phyloP scores from a whole-genome alignment of 2,329 filamentous ascomycete genomes.

The Colletotrichum horii region DNA sequence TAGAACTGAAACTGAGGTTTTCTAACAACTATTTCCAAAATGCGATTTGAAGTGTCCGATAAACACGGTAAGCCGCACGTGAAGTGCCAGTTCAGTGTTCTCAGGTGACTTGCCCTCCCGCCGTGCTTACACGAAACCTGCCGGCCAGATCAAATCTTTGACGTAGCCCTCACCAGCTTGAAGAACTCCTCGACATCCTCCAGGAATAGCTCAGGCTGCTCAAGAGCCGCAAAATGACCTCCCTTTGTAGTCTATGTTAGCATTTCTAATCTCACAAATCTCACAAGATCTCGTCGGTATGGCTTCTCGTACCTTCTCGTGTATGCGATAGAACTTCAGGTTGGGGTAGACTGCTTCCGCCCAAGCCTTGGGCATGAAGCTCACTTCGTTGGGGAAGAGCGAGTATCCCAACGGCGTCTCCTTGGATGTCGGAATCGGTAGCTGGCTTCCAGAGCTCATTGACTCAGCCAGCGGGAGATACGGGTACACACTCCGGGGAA shows the following conservation, averaged over 20 bases:
- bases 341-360: conserved; percentile 26
- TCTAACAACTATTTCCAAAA: too few relatives aligned
- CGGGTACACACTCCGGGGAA: conserved; percentile 52
- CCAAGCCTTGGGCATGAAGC: conserved; percentile 40
- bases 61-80: too few relatives aligned
- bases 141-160: background rate
- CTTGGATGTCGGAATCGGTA: conserved; percentile 31
- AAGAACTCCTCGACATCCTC: conserved; percentile 10
- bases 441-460: background rate
- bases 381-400: conserved; percentile 47
- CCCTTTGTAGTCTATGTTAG: background rate
- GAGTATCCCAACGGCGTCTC: conserved; percentile 52
- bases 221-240: conserved; percentile 12
- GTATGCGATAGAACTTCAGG: conserved; percentile 7
- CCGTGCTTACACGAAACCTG: too few relatives aligned
- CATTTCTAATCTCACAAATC: fast-evolving
- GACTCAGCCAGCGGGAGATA: conserved; percentile 38
- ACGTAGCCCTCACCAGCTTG: background rate
- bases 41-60: too few relatives aligned
- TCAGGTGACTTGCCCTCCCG: too few relatives aligned
- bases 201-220: conserved; percentile 15
- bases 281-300: fast-evolving
- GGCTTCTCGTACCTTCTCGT: background rate
- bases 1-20: fast-evolving
- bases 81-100: too few relatives aligned